phyloP scores from a whole-genome alignment of 768 basidiomycete genomes.

The Pulveroboletus sp. region DNA sequence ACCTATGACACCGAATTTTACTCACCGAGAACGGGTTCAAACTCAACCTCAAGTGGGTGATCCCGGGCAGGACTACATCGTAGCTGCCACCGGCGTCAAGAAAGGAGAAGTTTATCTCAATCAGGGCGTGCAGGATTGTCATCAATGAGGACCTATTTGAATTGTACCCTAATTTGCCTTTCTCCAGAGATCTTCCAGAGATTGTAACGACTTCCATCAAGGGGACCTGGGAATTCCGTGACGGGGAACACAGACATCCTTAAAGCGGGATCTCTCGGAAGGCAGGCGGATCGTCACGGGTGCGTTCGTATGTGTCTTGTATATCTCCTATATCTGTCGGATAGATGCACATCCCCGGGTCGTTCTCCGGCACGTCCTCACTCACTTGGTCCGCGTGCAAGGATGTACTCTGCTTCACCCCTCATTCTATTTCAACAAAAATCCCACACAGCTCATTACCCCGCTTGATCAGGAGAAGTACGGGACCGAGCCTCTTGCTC shows the following conservation, averaged over 20 bases:
- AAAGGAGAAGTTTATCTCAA: slow-evolving; percentile 9
- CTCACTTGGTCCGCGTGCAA: not conserved
- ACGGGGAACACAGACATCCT: slow-evolving; percentile 16
- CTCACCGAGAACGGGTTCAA: slow-evolving; percentile 11
- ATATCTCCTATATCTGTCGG: slow-evolving; percentile 22
- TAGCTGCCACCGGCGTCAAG: slow-evolving; percentile 19
- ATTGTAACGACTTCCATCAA: slow-evolving; percentile 25
- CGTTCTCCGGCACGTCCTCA: not conserved
- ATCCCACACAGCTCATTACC: not conserved
- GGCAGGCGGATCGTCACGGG: slow-evolving; percentile 24
- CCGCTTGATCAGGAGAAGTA: not conserved
- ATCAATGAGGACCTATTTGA: not conserved
- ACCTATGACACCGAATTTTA: too few species aligned
- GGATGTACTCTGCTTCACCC: not conserved
- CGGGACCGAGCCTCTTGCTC: not conserved
- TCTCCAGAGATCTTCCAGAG: slow-evolving; percentile 3
- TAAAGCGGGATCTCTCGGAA: slow-evolving; percentile 6
- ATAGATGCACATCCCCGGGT: slow-evolving; percentile 5
- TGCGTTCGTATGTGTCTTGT: slow-evolving; percentile 27
- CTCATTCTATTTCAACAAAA: slow-evolving; percentile 11
- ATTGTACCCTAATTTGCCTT: too few species aligned
- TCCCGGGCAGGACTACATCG: slow-evolving; percentile 15
- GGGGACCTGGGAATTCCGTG: slow-evolving; percentile 18
- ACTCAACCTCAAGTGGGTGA: not conserved
- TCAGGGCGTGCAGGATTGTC: not conserved